Evolutionary conservation across 2,329 filamentous ascomycete species (phyloP).

Genomic region (Gaeumannomyces tritici): DNA sequence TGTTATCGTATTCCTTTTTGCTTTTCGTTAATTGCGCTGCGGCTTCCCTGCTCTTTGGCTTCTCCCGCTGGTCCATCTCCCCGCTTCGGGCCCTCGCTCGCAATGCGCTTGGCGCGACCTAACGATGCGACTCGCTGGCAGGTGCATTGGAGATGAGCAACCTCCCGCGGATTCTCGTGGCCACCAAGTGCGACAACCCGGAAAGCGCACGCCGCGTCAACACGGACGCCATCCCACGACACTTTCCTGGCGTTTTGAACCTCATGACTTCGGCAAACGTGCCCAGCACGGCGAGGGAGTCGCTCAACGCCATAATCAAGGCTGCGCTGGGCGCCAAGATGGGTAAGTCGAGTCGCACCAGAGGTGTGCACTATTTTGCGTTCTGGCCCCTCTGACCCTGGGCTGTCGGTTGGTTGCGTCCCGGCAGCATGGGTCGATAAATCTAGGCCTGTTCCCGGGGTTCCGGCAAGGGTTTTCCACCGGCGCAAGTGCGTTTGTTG

Average conservation of each 20-base stretch:
- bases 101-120: background rate
- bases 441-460: background rate
- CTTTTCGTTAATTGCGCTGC: background rate
- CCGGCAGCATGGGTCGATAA: background rate
- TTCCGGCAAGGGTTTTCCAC: background rate
- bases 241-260: constrained; percentile 60
- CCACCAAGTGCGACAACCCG: constrained; percentile 81
- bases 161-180: constrained; percentile 71
- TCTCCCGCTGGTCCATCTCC: background rate
- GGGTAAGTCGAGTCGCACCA: constrained; percentile 42
- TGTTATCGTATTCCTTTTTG: background rate
- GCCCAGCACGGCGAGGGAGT: constrained; percentile 64
- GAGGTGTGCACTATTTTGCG: background rate
- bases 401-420: background rate
- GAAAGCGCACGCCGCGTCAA: constrained; percentile 63
- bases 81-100: background rate
- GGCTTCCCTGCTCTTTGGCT: background rate
- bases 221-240: constrained; percentile 50
- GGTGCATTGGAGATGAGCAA: constrained; percentile 64
- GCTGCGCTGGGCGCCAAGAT: constrained; percentile 57
- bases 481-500: background rate
- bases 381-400: constrained; percentile 6
- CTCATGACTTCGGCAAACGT: constrained; percentile 64
- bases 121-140: constrained; percentile 23
- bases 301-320: constrained; percentile 65